phyloP scores from a whole-genome alignment of 768 basidiomycete genomes.

The Pisolithus orientalis region DNA sequence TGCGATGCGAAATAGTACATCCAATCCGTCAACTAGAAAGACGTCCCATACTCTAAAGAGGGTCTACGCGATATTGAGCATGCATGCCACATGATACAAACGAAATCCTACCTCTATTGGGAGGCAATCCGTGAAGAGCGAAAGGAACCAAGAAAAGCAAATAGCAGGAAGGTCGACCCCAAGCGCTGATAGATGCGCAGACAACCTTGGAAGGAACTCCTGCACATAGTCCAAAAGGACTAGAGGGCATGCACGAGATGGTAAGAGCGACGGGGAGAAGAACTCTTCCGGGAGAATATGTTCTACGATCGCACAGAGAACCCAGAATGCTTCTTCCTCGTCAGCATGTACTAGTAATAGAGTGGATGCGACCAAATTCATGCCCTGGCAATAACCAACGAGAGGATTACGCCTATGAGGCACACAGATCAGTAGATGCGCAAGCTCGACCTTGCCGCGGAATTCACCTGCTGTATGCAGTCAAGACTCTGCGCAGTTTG shows the following conservation, averaged over 20 bases:
- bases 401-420: constrained; percentile 71
- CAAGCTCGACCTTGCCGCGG: neutral
- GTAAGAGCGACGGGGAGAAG: constrained; percentile 87
- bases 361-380: constrained; percentile 95
- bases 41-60: constrained; percentile 96
- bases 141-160: constrained; percentile 98
- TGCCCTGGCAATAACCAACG: constrained; percentile 93
- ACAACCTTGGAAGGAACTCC: constrained; percentile 68
- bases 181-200: constrained; percentile 67
- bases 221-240: constrained; percentile 86
- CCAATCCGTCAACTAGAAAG: constrained; percentile 88
- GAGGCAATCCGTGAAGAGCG: constrained; percentile 91
- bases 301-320: constrained; percentile 83
- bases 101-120: constrained; percentile 73
- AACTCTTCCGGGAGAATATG: constrained; percentile 86
- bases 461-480: constrained; percentile 84
- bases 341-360: constrained; percentile 88
- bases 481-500: constrained; percentile 84
- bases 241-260: constrained; percentile 89
- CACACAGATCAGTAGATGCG: constrained; percentile 1
- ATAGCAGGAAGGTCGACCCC: constrained; percentile 91
- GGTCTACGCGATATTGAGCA: constrained; percentile 45
- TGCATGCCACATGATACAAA: neutral
- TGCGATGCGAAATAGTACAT: constrained; percentile 87
- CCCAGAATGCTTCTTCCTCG: constrained; percentile 98